Base-by-base conservation (phyloP, 768 basidiomycete genomes). In the Lactarius deliciosus region DNA sequence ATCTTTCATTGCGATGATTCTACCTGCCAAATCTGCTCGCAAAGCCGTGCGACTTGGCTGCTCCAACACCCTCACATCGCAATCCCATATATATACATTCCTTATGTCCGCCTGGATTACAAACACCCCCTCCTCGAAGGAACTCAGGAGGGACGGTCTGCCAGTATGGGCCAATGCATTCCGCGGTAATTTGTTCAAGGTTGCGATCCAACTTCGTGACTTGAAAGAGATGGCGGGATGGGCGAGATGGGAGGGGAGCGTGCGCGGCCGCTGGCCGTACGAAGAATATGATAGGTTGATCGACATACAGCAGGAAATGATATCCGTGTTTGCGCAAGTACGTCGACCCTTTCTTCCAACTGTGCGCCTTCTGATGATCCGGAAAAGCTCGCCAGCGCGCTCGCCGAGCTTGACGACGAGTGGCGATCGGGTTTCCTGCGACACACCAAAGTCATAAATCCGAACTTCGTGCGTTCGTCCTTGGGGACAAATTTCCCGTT, bases 241-340 rank as follows among this genome's bases (percentile, higher is more conserved):
- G 40, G 81, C 82, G 10, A 76, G 72, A 64, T 82, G 81, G 81
- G 82, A 82, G 66, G 82, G 81, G n/a, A 81, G 72, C 64, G 72
- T 82, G 13, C 74, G 83, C 6, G 86, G 86, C 9, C 78, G 77
- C 22, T 88, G 85, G 85, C 82, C 85, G 2, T 71, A 74, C 38
- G 75, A 79, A 28, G 79, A 83, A 64, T 87, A 86, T 66, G 72
- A 72, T 38, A 73, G 74, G 22, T 69, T 87, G 5, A 68, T 80
- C 20, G 75, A 76, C 28, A 68, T 79, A 1, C 77, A 85, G 73
- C 65, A 71, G 9, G 79, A 82, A 36, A 78, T 86, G 73, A 66
- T 83, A 18, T 64, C 72, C 1, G 73, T 74, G 55, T 72, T 82
- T n/a, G 74, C 76, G 0, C 77, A 79, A 74, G 81, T 80, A 41